Evolutionary conservation across 371 early-diverging fungal species (phyloP), one percentile per base, ranked within the genome.

Genomic region (Haplosporangium sp.): DNA sequence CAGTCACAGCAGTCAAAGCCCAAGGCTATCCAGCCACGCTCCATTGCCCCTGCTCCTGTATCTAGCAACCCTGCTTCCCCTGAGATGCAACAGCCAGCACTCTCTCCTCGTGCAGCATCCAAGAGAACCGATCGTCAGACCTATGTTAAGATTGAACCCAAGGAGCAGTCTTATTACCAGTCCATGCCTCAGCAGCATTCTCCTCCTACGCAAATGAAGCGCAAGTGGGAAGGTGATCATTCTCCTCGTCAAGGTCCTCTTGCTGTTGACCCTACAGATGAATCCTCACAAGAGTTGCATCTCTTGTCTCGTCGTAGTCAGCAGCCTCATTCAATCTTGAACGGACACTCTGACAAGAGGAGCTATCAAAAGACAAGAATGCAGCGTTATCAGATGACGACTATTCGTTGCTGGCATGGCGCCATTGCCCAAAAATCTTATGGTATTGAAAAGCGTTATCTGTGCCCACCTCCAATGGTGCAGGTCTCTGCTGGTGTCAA

Each of bases 391-490:
- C 82, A 81, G 42, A 81, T 81, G 82, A 86, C 87, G 34, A 88
- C 88, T 27, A 84, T 90, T 60, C 87, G 87, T n/a, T 89, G 89
- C 74, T 84, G 87, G 76, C 91, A 90, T 71, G 91, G 89, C 9
- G 85, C 89, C 2, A 89, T 90, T 55, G 94, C 93, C 3, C 94
- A 94, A 74, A 94, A 94, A 84, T 93, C 93, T 2, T 94, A 94
- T 71, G 94, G 94, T 52, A 88, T 89, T 69, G 94, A 94, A 67
- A 93, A 93, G 76, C 89, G 94, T 3, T 94, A 93, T 71, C 84
- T 94, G 20, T 94, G 93, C 72, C 94, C 94, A 42, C 93, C 94
- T 42, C 94, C 94, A 10, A 85, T 92, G 57, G 90, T 93, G 13
- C 84, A 88, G 38, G 77, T 93, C 67, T 83, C 87, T 58, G 87